Evolutionary conservation across 1,284 basidiomycete genomes (phyloP).

Genomic region (Ceratobasidium sp.): DNA sequence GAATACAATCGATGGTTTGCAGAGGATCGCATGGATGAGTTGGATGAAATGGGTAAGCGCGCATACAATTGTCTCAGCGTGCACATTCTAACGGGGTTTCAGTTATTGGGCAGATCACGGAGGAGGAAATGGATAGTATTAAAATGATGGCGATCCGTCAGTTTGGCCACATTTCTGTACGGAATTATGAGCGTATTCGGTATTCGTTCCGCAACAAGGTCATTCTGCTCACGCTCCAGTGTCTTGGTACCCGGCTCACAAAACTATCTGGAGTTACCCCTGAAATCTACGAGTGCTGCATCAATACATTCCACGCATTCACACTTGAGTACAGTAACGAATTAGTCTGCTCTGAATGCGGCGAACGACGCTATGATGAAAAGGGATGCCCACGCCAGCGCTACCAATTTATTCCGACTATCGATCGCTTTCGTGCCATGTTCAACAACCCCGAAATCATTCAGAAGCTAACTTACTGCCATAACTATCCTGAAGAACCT

Average conservation of each 20-base stretch:
- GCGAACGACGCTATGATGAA: conserved; percentile 16
- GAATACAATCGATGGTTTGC: conserved; percentile 23
- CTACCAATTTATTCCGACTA: conserved; percentile 44
- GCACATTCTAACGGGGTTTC: background rate
- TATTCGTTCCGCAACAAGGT: conserved; percentile 10
- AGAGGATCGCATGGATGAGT: background rate
- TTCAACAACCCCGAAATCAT: conserved; percentile 44
- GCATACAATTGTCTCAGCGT: background rate
- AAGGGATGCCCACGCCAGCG: conserved; percentile 14
- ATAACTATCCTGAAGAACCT: conserved; percentile 41
- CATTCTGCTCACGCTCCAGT: background rate
- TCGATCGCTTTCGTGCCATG: conserved; percentile 12
- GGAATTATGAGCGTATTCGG: background rate
- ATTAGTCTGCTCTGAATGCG: conserved; percentile 41
- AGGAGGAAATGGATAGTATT: conserved; percentile 22
- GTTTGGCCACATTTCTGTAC: background rate
- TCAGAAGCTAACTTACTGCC: conserved; percentile 48
- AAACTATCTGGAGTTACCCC: conserved; percentile 19
- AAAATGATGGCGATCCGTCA: conserved; percentile 4
- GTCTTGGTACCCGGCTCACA: background rate
- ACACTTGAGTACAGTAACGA: conserved; percentile 7
- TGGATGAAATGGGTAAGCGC: background rate
- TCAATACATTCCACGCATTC: conserved; percentile 21
- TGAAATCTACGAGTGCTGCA: background rate
- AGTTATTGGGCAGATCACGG: background rate